Evolutionary conservation across 2,329 filamentous ascomycete genomes (phyloP).

Genomic region (Fusarium sp.): DNA sequence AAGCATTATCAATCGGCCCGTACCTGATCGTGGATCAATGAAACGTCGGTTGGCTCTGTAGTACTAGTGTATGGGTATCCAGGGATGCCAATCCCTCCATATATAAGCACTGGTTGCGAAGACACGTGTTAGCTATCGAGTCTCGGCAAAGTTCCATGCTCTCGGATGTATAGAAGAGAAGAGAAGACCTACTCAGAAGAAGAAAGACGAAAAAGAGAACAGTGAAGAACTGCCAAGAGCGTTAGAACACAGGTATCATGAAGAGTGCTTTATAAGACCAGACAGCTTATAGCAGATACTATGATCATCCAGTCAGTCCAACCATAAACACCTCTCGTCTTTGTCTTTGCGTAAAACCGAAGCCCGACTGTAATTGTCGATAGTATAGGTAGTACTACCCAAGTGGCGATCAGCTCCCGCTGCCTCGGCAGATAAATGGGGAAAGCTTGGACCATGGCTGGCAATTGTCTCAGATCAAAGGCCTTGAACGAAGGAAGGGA

Average conservation of each 20-base stretch:
- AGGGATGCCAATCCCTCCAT: constrained; percentile 9
- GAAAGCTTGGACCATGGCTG: constrained; percentile 9
- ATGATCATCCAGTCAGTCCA: constrained; percentile 23
- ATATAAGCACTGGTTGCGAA: neutral
- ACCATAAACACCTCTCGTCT: constrained; percentile 8
- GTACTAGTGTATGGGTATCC: constrained; percentile 18
- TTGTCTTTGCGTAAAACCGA: constrained; percentile 15
- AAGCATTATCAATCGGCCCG: fast-evolving
- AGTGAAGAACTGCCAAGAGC: neutral
- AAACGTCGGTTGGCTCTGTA: constrained; percentile 12
- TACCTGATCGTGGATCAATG: constrained; percentile 8
- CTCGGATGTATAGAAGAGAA: fast-evolving
- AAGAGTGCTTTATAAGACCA: fast-evolving
- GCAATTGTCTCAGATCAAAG: neutral
- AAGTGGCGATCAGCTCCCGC: neutral
- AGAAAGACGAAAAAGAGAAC: constrained; percentile 3
- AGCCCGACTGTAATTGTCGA: neutral
- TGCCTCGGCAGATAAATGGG: constrained; percentile 9
- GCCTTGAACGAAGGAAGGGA: neutral
- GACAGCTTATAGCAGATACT: neutral
- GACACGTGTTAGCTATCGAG: neutral
- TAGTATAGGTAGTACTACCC: neutral
- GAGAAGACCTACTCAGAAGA: neutral
- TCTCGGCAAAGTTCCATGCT: fast-evolving
- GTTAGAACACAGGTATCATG: neutral